Base-by-base conservation (phyloP, 2,329 filamentous ascomycete species). In the Chaetomiaceae sp. region DNA sequence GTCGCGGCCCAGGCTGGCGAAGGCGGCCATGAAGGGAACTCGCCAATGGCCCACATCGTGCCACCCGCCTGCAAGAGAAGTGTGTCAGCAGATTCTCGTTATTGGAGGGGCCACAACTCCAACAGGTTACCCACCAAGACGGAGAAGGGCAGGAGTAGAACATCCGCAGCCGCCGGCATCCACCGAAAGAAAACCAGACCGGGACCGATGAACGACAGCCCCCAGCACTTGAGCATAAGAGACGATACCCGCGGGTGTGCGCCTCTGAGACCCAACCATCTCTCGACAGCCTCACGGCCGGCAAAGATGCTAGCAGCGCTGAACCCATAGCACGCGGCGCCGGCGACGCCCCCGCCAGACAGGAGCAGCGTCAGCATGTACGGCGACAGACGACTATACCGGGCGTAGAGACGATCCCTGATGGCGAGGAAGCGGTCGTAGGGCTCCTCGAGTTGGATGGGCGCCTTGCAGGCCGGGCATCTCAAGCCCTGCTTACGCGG, bases 391-490 rank as follows among this genome's bases (percentile, higher is more conserved):
- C 78, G 59, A 71, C 81, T 66, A 75, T 84, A 69, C 72, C 66
- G 66, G 34, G 75, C 72, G 62, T 86, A 79, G 9, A 88, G 59
- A 15, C 73, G 68, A 47, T 87, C 81, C 56, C 85, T 80, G 0
- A 85, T 64, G 49, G 86, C 81, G 25, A 97, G 83, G 20, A 94
- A 71, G 20, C 82, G 74, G 65, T 91, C 91, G 64, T 79, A 82
- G 14, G 88, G 88, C 45, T 91, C 84, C 47, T 86, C 81, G 25
- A 97, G 76, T 48, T 81, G 75, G 63, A 97, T 95, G 60, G 83
- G 80, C 2, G 84, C 80, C 68, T 95, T 94, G 79, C 94, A 99
- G 58, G 95, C 88, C 2, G 92, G 92, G 67, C 94, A 99, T 50
- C 82, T 75, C 59, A 96, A 83, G 57, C 84, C 84, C 51, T 83